Evolutionary conservation across 148 eudicot species (phyloP).

Genomic region (Rhododendron ferrugineum): DNA sequence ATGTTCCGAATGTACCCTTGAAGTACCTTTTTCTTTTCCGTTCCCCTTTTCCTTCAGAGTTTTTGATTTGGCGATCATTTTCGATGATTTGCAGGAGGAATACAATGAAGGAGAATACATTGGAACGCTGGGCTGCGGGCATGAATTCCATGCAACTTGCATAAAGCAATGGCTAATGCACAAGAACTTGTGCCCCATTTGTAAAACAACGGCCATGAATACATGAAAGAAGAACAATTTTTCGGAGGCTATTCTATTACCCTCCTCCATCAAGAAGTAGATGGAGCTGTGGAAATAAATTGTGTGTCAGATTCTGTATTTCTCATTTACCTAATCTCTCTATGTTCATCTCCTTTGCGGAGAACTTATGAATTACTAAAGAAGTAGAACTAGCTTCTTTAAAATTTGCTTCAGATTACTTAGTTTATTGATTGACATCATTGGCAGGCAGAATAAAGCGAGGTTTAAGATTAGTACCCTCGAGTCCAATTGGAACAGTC

Average conservation of each 20-base stretch:
- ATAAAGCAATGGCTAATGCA: constrained; percentile 84
- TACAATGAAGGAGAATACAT: constrained; percentile 65
- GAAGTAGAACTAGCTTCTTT: constrained; percentile 8
- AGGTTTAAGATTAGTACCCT: not conserved
- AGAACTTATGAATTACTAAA: not conserved
- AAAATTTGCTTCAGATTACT: not conserved
- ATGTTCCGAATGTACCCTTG: not conserved
- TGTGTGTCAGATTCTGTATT: constrained; percentile 6
- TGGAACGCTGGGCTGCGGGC: constrained; percentile 82
- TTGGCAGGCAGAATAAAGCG: not conserved
- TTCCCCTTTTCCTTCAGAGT: not conserved
- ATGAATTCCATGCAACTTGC: constrained; percentile 68
- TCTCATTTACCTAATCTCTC: not conserved
- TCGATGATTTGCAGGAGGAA: constrained; percentile 48
- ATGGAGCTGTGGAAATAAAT: not conserved
- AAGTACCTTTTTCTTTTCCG: not conserved
- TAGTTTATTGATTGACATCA: not conserved
- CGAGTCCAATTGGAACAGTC: no score
- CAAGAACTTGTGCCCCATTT: constrained; percentile 90
- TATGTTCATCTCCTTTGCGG: not conserved
- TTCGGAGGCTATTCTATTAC: not conserved
- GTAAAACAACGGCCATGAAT: constrained; percentile 70
- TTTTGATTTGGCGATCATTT: not conserved
- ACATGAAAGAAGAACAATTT: constrained; percentile 15
- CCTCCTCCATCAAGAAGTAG: not conserved